Evolutionary conservation across 306 rosid species (phyloP).

Genomic region (Pterocarpus macrocarpus): DNA sequence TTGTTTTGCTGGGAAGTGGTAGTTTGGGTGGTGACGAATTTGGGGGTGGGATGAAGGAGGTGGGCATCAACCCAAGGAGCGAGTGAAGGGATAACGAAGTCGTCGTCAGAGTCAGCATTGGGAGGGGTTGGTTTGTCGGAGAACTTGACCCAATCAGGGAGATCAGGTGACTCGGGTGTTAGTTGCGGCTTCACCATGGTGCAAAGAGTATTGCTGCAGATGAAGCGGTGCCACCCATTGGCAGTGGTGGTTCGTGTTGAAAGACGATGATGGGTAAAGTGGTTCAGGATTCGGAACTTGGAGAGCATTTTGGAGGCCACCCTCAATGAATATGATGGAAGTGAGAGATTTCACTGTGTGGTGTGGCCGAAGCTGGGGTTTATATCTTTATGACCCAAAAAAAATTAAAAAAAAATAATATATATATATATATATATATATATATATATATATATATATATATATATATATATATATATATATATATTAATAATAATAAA

Average conservation of each 20-base stretch:
- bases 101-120: slow-evolving; percentile 49
- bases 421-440: no score
- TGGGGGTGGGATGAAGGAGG: slow-evolving; percentile 38
- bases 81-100: slow-evolving; percentile 84
- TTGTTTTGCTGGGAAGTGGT: slow-evolving; percentile 6
- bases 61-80: slow-evolving; percentile 73
- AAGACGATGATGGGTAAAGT: slow-evolving; percentile 26
- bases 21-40: slow-evolving; percentile 15
- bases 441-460: no score
- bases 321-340: no score
- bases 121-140: slow-evolving; percentile 48
- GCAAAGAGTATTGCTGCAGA: slow-evolving; percentile 52
- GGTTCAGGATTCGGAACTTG: slow-evolving; percentile 46
- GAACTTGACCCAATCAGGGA: slow-evolving; percentile 74
- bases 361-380: no score
- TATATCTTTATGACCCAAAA: no score
- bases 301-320: slow-evolving; percentile 53
- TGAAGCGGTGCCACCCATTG: slow-evolving; percentile 33
- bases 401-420: no score
- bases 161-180: slow-evolving; percentile 65
- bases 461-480: no score
- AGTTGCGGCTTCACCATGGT: slow-evolving; percentile 48
- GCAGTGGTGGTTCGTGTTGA: slow-evolving; percentile 33
- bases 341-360: no score
- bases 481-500: no score